A percentile compares a stretch with the other conserved stretches of the same genome.
These are phyloP conservation scores for Mucor lusitanicus DNA, from an alignment of 371 early-diverging fungal species.

Conservation along the genomic window DNA sequence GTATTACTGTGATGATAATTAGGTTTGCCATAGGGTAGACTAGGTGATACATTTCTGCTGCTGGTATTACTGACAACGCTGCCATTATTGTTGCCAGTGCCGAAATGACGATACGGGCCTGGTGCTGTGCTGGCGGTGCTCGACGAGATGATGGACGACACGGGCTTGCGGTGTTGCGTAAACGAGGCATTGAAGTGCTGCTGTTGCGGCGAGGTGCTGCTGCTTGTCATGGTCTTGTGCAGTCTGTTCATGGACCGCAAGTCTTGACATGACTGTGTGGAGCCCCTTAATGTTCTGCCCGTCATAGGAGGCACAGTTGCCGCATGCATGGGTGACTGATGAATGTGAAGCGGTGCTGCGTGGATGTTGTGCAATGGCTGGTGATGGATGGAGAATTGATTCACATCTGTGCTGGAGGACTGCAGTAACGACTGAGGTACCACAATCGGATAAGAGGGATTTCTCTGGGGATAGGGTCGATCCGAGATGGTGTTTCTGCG, in stretches of 20 bases:
- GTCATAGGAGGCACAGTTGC: not conserved
- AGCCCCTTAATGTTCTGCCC: conserved; percentile 11
- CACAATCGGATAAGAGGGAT: not conserved
- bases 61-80: not conserved
- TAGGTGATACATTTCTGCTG: conserved; percentile 11
- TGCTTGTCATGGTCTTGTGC: not conserved
- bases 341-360: conserved; percentile 16
- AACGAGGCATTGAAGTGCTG: conserved; percentile 4
- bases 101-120: conserved; percentile 12
- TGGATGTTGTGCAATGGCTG: conserved; percentile 27
- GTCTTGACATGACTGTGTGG: conserved; percentile 28
- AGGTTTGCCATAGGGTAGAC: conserved; percentile 11
- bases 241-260: conserved; percentile 16
- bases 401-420: conserved; percentile 16
- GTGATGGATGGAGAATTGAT: conserved; percentile 7
- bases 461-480: not conserved
- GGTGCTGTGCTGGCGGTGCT: conserved; percentile 7
- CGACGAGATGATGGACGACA: conserved; percentile 12
- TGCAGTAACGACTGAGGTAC: conserved; percentile 17
- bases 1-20: not conserved
- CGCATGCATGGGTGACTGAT: conserved; percentile 1
- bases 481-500: conserved; percentile 22
- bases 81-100: not conserved
- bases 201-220: not conserved
- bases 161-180: conserved; percentile 19